Percentiles rank a stretch among this genome's conserved stretches.
Evolutionary conservation across 805 yeast genomes (phyloP).

Genomic region (Pichia insulana): DNA sequence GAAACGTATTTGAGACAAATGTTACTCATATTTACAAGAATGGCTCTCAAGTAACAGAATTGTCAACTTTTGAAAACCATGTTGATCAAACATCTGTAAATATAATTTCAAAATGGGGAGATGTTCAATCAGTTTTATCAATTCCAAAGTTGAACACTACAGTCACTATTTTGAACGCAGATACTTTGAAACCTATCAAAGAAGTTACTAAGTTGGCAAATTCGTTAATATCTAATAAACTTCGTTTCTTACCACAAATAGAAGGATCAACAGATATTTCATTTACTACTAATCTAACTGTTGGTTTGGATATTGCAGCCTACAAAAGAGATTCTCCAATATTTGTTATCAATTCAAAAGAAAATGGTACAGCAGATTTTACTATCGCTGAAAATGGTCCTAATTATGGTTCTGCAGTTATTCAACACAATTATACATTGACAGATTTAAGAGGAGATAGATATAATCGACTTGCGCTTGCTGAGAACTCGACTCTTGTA

Average conservation of each 20-base stretch:
- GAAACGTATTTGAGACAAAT: constrained; percentile 28
- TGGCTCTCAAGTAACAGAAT: constrained; percentile 29
- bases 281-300: constrained; percentile 24
- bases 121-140: constrained; percentile 26
- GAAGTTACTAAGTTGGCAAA: constrained; percentile 16
- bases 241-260: constrained; percentile 24
- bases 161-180: constrained; percentile 19
- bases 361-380: constrained; percentile 39
- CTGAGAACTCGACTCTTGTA: constrained; percentile 24
- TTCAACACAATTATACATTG: constrained; percentile 27
- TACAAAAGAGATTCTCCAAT: constrained; percentile 8
- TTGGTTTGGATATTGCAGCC: constrained; percentile 12
- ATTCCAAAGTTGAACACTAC: constrained; percentile 21
- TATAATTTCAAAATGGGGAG: constrained; percentile 31
- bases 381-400: constrained; percentile 34
- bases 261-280: constrained; percentile 15
- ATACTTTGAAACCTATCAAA: constrained; percentile 13
- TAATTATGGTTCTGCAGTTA: constrained; percentile 37
- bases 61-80: constrained; percentile 23
- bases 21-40: constrained; percentile 31
- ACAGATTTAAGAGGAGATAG: constrained; percentile 15
- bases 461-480: constrained; percentile 27
- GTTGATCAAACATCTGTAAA: constrained; percentile 33
- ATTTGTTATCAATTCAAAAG: constrained; percentile 24
- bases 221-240: constrained; percentile 26